Base-by-base conservation (phyloP, 352 stramenopile genomes). In the Saprolegnia parasitica region DNA sequence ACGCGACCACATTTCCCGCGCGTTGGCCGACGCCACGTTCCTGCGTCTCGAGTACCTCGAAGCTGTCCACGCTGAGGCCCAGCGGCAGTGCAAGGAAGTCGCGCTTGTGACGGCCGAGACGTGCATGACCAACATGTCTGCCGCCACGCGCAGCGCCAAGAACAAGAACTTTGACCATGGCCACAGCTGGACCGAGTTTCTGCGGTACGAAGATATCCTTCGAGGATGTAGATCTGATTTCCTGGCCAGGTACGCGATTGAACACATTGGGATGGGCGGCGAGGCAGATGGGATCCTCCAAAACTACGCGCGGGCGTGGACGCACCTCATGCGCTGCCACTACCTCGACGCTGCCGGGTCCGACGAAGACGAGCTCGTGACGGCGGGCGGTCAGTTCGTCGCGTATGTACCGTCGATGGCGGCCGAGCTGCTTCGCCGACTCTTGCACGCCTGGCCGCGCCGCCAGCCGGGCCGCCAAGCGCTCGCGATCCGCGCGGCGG, bases 291-390 rank as follows among this genome's bases (percentile, higher is more conserved):
- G 90, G 47, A 76, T 93, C 29, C 70, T 85, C 32, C 81, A 83
- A 61, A 92, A 93, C 72, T 93, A 83, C 68, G 72, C 92, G 62
- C 62, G 75, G 35, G 86, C 82, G 24, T 76, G 91, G 35, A 68
- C 90, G 8, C 76, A 76, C 40, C 77, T 95, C 8, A 93, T 84
- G 85, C 74, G 79, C 47, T 79, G 81, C 23, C 87, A 93, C 64
- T 92, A 86, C 81, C 75, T 88, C 18, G 87, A 95, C 71, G 73
- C 85, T 0, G 74, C 80, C 0, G 87, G 84, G 18, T 91, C 87
- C 4, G 87, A 95, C 65, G 84, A 88, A 56, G 87, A 93, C 71
- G 87, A 95, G 63, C 81, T 95, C 40, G 86, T 93, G 62, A 89
- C 76, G 40, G 91, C 81, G 61, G 87, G 84, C 0, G 85, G 87